phyloP scores from a whole-genome alignment of 148 eudicot genomes.

The Amaranthus cruentus region DNA sequence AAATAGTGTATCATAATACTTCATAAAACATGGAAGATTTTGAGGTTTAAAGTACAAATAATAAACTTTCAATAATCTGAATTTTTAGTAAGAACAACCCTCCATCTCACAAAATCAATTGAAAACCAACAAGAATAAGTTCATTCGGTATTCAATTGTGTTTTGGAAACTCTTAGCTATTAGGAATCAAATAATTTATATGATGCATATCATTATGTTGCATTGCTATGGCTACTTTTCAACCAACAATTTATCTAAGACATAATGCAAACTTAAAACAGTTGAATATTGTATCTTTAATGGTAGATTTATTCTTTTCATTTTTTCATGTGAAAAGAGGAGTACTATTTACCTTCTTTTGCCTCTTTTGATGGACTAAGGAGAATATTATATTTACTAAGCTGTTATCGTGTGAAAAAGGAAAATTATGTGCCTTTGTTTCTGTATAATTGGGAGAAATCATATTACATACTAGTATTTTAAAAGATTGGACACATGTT shows the following conservation, averaged over 20 bases:
- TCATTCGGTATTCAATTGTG: no score
- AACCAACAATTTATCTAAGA: constrained; percentile 80
- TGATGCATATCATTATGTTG: constrained; percentile 29
- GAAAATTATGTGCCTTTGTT: constrained; percentile 44
- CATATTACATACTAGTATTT: no score
- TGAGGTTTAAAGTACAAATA: no score
- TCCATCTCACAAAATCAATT: no score
- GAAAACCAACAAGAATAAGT: no score
- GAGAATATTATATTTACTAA: constrained; percentile 75
- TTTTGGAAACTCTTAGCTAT: no score
- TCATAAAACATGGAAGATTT: no score
- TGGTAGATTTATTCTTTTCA: background rate
- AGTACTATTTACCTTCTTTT: constrained; percentile 55
- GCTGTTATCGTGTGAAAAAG: constrained; percentile 64
- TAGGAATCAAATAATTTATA: no score
- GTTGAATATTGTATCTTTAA: constrained; percentile 34
- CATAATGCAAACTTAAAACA: constrained; percentile 92
- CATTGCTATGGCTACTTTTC: constrained; percentile 38
- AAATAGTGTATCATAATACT: no score
- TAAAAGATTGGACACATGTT: no score
- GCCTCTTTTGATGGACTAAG: constrained; percentile 83
- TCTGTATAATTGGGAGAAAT: constrained; percentile 40
- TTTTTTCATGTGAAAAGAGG: background rate
- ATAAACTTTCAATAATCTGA: no score
- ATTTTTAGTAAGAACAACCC: no score